Percentiles rank a stretch among this genome's conserved stretches.
Conservation (phyloP, 352 stramenopile genomes). For the Globisporangium okanoganense region DNA sequence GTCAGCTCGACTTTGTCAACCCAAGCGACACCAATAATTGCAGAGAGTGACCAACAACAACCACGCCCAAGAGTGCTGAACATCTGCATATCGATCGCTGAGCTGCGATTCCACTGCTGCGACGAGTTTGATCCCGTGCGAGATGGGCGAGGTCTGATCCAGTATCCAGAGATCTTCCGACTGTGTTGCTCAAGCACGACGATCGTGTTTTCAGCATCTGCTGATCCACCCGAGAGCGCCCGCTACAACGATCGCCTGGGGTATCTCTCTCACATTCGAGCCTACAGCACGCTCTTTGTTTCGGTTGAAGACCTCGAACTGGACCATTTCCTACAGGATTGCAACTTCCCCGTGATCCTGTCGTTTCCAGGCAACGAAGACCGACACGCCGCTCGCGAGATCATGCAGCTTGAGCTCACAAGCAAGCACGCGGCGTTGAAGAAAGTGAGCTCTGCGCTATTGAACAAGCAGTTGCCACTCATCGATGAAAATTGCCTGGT, state of each 20-base stretch:
- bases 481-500: conserved; percentile 27
- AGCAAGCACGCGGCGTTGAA: conserved; percentile 36
- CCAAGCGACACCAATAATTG: conserved; percentile 14
- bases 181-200: conserved; percentile 29
- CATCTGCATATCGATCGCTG: conserved; percentile 32
- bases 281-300: conserved; percentile 57
- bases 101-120: conserved; percentile 56
- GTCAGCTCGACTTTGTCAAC: conserved; percentile 10
- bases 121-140: conserved; percentile 51
- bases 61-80: conserved; percentile 26
- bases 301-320: conserved; percentile 47
- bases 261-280: conserved; percentile 63
- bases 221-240: conserved; percentile 44
- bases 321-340: conserved; percentile 66
- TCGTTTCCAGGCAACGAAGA: conserved; percentile 29
- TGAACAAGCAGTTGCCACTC: conserved; percentile 40
- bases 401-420: conserved; percentile 30
- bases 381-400: conserved; percentile 19
- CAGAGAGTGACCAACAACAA: conserved; percentile 6
- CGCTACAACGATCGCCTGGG: conserved; percentile 45
- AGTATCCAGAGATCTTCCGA: conserved; percentile 62
- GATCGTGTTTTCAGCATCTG: conserved; percentile 45
- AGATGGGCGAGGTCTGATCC: conserved; percentile 28
- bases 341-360: conserved; percentile 73
- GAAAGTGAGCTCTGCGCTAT: conserved; percentile 26